Evolutionary conservation across 306 rosid genomes (phyloP), one percentile per base, ranked within the genome.

Genomic region (Acacia crassicarpa): DNA sequence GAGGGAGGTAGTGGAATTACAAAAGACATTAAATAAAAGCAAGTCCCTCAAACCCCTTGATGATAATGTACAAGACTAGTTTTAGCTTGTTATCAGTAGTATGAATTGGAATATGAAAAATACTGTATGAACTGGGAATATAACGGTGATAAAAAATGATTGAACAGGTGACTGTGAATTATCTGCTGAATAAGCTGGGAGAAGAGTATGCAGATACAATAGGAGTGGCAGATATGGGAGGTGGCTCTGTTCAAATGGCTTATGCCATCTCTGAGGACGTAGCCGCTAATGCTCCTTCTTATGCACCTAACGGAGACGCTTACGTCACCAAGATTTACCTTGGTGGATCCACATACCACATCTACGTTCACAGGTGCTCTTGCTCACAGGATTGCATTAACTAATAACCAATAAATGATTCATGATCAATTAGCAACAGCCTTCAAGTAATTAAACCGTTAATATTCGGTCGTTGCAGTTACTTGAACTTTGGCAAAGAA

Each of bases 161-260:
- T 12, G 23, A 32, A 78, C 38, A 92, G 97, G 94, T 92, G 67
- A 85, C 97, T 20, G 79, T 89, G 25, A 92, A 92, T 82, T 92
- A 86, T 82, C 86, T 89, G 2, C 86, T 88, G 38, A 90, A 91
- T 9, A 92, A 88, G 32, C 76, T 91, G 87, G 94, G 97, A 54
- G 78, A 86, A 88, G 54, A 78, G 40, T 89, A 85, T 75, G 41
- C 87, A 2, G 41, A 89, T 5, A 92, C 97, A 19, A 89, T 86
- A 62, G 97, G 92, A 69, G 89, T 89, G 27, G 89, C 89, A 67
- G 92, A 92, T 85, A 91, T 91, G 77, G 96, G 96, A 32, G 93
- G 96, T 67, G 97, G 94, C 48, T 92, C 97, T 11, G 92, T 92
- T 74, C 97, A 92, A 79, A 90, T 92, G 93, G 93, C 97, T 15